Percentiles rank a stretch among this genome's conserved stretches.
These are phyloP conservation scores for Halocafeteria seosinensis DNA, from an alignment of 108 stramenopile genomes.

Conservation along the genomic window DNA sequence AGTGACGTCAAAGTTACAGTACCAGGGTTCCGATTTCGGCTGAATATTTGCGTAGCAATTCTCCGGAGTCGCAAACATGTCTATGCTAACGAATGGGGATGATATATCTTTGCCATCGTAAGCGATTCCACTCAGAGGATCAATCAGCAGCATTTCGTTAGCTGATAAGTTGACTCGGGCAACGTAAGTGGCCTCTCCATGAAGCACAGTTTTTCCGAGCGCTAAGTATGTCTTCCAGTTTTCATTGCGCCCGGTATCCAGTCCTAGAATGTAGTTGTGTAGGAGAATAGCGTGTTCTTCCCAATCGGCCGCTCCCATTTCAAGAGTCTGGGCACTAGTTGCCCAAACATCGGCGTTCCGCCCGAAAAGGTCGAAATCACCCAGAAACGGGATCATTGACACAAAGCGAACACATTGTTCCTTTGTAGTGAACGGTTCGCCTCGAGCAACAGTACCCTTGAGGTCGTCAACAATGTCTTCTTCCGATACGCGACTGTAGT, in stretches of 20 bases:
- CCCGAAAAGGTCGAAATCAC: slow-evolving; percentile 47
- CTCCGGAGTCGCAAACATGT: slow-evolving; percentile 29
- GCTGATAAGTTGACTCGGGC: slow-evolving; percentile 13
- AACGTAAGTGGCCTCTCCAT: slow-evolving; percentile 37
- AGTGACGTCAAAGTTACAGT: slow-evolving; percentile 20
- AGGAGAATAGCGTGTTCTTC: slow-evolving; percentile 53
- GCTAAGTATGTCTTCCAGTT: slow-evolving; percentile 24
- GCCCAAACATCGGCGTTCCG: slow-evolving; percentile 39
- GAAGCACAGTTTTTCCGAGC: slow-evolving; percentile 39
- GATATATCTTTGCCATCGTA: slow-evolving; percentile 27
- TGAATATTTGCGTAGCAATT: slow-evolving; percentile 39
- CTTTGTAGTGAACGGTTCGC: slow-evolving; percentile 8
- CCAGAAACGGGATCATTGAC: slow-evolving; percentile 43
- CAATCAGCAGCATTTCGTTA: slow-evolving; percentile 32
- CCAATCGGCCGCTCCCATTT: slow-evolving; percentile 50
- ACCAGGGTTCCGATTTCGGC: slow-evolving; percentile 2
- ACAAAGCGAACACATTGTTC: slow-evolving; percentile 41
- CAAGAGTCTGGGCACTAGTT: slow-evolving; percentile 44
- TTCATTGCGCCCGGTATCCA: slow-evolving; percentile 6
- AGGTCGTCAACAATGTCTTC: not conserved
- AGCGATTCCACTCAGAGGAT: slow-evolving; percentile 39
- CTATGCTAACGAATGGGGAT: slow-evolving; percentile 43
- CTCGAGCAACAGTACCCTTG: not conserved
- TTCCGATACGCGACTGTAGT: not conserved
- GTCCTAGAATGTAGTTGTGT: slow-evolving; percentile 43